These are phyloP conservation scores for Globisporangium cystogenes DNA, from an alignment of 352 stramenopile species.

Conservation along the genomic window DNA sequence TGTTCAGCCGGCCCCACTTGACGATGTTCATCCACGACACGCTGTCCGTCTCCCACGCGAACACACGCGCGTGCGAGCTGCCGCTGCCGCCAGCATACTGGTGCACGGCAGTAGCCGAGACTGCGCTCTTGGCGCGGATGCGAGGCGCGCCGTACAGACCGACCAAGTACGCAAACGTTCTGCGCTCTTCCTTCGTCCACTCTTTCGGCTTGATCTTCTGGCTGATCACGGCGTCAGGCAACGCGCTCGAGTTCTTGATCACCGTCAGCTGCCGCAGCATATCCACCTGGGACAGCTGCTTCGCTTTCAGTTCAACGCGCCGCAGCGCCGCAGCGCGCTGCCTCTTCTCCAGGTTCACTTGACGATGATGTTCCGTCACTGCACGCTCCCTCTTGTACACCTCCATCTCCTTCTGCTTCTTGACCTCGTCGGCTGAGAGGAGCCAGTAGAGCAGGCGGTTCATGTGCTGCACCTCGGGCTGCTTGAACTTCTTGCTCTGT, in stretches of 20 bases:
- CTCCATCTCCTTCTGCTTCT: conserved; percentile 76
- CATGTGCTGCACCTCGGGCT: conserved; percentile 88
- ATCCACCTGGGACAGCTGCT: conserved; percentile 80
- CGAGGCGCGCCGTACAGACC: conserved; percentile 66
- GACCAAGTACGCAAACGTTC: conserved; percentile 76
- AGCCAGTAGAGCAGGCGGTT: conserved; percentile 85
- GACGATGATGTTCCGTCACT: conserved; percentile 62
- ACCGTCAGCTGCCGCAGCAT: conserved; percentile 64
- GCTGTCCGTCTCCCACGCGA: conserved; percentile 74
- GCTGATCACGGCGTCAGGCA: conserved; percentile 44
- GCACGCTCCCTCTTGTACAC: conserved; percentile 72
- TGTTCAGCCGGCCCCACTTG: conserved; percentile 79
- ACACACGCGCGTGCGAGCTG: conserved; percentile 20
- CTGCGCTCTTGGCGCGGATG: conserved; percentile 61
- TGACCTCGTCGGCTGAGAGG: conserved; percentile 80
- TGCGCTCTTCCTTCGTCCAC: conserved; percentile 85
- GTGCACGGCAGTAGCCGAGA: conserved; percentile 18
- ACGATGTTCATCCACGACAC: conserved; percentile 83
- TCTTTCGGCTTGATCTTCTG: conserved; percentile 74
- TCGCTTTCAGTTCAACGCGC: conserved; percentile 79
- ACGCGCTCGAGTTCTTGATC: conserved; percentile 58
- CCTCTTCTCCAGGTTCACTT: conserved; percentile 62
- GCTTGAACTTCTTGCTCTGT: conserved; percentile 57
- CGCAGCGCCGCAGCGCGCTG: conserved; percentile 54
- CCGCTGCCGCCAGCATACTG: background rate